These are phyloP conservation scores for Lactarius vividus DNA, from an alignment of 768 basidiomycete genomes.

Conservation along the genomic window DNA sequence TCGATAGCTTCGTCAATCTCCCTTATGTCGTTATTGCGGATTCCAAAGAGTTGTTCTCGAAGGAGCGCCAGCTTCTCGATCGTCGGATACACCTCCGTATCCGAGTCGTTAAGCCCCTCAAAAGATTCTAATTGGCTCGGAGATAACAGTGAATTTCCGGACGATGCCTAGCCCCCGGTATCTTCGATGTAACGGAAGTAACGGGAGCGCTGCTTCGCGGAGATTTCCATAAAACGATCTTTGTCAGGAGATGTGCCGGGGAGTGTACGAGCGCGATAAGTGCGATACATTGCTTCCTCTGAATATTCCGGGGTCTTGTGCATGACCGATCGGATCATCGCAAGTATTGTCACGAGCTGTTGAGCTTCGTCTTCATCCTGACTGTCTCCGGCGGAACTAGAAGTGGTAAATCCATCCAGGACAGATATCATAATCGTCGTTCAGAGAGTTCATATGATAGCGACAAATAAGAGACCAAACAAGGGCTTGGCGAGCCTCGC, in stretches of 20 bases:
- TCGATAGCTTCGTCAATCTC: background rate
- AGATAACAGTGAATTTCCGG: background rate
- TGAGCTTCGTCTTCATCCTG: too few relatives aligned
- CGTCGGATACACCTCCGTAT: too few relatives aligned
- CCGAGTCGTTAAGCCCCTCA: too few relatives aligned
- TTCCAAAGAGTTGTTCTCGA: rapidly evolving
- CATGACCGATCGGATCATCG: background rate
- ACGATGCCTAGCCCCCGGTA: background rate
- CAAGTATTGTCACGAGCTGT: background rate
- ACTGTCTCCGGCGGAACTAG: too few relatives aligned
- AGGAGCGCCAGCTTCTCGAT: background rate
- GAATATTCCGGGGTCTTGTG: background rate
- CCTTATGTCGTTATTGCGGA: background rate
- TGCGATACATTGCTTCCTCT: background rate
- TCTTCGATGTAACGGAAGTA: too few relatives aligned
- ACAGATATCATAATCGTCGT: background rate
- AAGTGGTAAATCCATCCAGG: background rate
- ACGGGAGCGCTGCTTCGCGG: too few relatives aligned
- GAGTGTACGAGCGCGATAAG: background rate
- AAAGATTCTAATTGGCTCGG: too few relatives aligned
- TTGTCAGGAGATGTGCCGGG: background rate
- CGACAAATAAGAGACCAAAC: background rate
- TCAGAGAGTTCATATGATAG: background rate
- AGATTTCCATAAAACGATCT: too few relatives aligned
- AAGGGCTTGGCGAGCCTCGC: background rate